phyloP scores from a whole-genome alignment of 495 filamentous ascomycete species.

The Neurospora sp. region DNA sequence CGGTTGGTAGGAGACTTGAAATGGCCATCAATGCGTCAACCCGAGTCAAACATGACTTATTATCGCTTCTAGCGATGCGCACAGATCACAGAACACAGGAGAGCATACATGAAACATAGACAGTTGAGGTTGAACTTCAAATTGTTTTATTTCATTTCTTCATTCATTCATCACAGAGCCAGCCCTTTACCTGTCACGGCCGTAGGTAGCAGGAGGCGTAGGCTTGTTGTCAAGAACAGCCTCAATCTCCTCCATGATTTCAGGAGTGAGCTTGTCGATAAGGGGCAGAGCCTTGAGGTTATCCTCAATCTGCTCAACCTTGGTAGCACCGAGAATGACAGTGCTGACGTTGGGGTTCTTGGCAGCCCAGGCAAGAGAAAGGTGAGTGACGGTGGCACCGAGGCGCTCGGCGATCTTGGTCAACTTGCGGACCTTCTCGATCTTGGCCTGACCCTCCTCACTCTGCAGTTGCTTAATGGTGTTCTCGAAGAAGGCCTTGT shows the following conservation, averaged over 20 bases:
- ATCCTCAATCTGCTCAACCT: constrained; percentile 59
- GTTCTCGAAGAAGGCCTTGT: constrained; percentile 29
- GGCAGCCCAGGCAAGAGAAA: constrained; percentile 65
- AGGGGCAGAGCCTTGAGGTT: constrained; percentile 56
- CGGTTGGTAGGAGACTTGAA: background rate
- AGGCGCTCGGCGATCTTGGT: constrained; percentile 57
- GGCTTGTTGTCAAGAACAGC: constrained; percentile 27
- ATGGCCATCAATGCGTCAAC: background rate
- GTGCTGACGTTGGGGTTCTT: constrained; percentile 67
- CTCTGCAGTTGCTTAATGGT: constrained; percentile 28
- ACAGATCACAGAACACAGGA: background rate
- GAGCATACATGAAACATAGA: background rate
- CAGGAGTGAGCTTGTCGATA: constrained; percentile 53
- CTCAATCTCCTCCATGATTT: constrained; percentile 65
- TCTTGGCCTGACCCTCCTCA: constrained; percentile 23
- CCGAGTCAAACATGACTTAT: background rate
- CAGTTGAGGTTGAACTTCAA: background rate
- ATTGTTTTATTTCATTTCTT: background rate
- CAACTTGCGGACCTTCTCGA: constrained; percentile 40
- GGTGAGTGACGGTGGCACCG: constrained; percentile 44
- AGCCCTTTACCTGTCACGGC: constrained; percentile 7
- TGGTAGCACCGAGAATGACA: constrained; percentile 65
- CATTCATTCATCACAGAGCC: background rate
- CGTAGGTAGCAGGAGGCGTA: constrained; percentile 8
- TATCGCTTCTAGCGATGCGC: background rate